Evolutionary conservation across 2,329 filamentous ascomycete genomes (phyloP), one percentile per base, ranked within the genome.

Genomic region (Scedosporium dehoogii): DNA sequence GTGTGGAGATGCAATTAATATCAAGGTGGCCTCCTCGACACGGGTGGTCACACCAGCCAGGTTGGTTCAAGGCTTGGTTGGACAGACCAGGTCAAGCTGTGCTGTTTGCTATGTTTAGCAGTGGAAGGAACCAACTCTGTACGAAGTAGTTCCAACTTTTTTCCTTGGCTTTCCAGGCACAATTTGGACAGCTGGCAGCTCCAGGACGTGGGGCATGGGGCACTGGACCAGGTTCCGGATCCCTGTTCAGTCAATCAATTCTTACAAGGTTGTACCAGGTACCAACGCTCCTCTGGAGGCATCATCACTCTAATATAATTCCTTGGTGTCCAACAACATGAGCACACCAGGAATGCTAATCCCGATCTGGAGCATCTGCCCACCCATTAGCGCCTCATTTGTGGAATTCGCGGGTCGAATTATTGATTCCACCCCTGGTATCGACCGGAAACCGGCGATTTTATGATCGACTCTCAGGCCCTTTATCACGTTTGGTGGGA

Each of bases 1-100:
- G 25, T 59, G n/a, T 14, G 25, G 9, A 23, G 56, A 41, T n/a
- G 48, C 25, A 58, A 41, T 59, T 51, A 61, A 56, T 61, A 61
- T 41, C 33, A 51, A 41, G 48, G 44, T 41, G 59, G 59, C 59
- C 58, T 46, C 21, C 58, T 25, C 21, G 51, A 55, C 5, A n/a
- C 51, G 21, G 51, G 23, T 27, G 18, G 51, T 55, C 51, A 55
- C 51, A 23, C 51, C 51, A 55, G 7, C n/a, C n/a, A n/a, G n/a
- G n/a, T n/a, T n/a, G n/a, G 51, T 33, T 33, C 29, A 33, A 33
- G 29, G 29, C 29, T 33, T 33, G 29, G 29, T 33, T 33, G 7
- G 29, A 33, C 29, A 33, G 29, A 33, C 23, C 23, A 27, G 23
- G 51, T 27, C 51, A 55, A 55, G 51, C 51, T 55, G 18, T 55